Percentiles rank a stretch among this genome's conserved stretches.
Conservation (phyloP, 169 alveolate genomes). For the Plasmodium gonderi region DNA sequence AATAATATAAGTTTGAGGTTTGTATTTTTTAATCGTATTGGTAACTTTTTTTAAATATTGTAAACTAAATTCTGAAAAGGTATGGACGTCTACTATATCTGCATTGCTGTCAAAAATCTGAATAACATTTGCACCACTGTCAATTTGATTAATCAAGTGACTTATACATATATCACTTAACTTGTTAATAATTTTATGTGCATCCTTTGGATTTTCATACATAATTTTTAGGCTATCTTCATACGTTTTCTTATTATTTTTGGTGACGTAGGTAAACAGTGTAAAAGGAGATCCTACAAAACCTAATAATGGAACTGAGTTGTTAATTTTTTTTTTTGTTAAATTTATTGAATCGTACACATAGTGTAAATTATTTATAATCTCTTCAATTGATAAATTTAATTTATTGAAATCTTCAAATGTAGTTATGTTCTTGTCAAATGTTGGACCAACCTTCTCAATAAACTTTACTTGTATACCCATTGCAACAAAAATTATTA, state of each 20-base stretch:
- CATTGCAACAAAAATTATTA: conserved; percentile 85
- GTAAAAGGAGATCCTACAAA: conserved; percentile 90
- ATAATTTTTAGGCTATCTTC: conserved; percentile 79
- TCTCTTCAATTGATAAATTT: conserved; percentile 58
- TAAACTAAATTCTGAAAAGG: conserved; percentile 74
- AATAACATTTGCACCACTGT: conserved; percentile 86
- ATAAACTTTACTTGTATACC: conserved; percentile 4
- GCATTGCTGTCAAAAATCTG: conserved; percentile 81
- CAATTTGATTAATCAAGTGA: conserved; percentile 82
- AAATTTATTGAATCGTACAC: conserved; percentile 83
- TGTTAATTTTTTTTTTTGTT: conserved; percentile 78
- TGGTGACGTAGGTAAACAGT: conserved; percentile 84
- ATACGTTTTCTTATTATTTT: conserved; percentile 81
- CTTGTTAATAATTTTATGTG: conserved; percentile 75
- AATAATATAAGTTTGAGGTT: conserved; percentile 35
- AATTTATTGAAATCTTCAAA: conserved; percentile 57
- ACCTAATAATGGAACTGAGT: conserved; percentile 86
- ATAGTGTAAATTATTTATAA: conserved; percentile 78
- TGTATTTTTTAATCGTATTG: conserved; percentile 1
- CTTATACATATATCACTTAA: conserved; percentile 77
- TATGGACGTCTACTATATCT: conserved; percentile 70
- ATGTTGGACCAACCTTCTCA: conserved; percentile 78
- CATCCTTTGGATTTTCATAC: conserved; percentile 78
- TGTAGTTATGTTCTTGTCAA: conserved; percentile 22
- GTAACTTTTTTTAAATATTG: conserved; percentile 46